Evolutionary conservation across 164 flowering plant species (phyloP).

Genomic region (Santalum album): DNA sequence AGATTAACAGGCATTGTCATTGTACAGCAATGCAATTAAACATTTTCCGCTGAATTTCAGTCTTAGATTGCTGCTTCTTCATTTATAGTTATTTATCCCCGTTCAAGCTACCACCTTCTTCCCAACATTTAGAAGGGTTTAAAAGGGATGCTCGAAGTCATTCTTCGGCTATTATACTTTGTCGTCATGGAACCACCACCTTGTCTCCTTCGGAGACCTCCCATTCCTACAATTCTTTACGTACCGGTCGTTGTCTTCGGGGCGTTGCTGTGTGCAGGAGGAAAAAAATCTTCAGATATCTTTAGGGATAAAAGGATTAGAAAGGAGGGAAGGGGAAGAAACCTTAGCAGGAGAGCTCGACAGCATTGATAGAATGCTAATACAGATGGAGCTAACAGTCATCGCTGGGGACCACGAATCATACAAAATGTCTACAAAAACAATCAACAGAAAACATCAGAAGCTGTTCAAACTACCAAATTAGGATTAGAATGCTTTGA

Average conservation of each 20-base stretch:
- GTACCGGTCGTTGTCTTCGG: constrained; percentile 4
- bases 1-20: constrained; percentile 13
- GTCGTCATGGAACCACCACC: constrained; percentile 8
- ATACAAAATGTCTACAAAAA: constrained; percentile 2
- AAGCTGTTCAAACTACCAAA: not conserved
- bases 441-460: not conserved
- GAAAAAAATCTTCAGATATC: not conserved
- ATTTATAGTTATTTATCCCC: not conserved
- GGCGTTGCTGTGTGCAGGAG: not conserved
- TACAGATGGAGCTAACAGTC: not conserved
- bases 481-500: not conserved
- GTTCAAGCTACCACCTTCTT: not conserved
- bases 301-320: not conserved
- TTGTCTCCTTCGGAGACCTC: constrained; percentile 7
- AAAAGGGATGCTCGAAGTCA: not conserved
- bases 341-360: constrained; percentile 2
- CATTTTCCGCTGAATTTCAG: not conserved
- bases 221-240: constrained; percentile 5
- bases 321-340: not conserved
- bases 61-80: constrained; percentile 12
- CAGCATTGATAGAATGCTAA: not conserved
- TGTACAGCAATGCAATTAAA: constrained; percentile 18
- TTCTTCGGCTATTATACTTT: not conserved
- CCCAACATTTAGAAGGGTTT: constrained; percentile 8
- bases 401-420: constrained; percentile 6